A percentile compares a stretch with the other conserved stretches of the same genome.
phyloP scores from a whole-genome alignment of 768 basidiomycete species.

The Boletus rufocinnamomeus region DNA sequence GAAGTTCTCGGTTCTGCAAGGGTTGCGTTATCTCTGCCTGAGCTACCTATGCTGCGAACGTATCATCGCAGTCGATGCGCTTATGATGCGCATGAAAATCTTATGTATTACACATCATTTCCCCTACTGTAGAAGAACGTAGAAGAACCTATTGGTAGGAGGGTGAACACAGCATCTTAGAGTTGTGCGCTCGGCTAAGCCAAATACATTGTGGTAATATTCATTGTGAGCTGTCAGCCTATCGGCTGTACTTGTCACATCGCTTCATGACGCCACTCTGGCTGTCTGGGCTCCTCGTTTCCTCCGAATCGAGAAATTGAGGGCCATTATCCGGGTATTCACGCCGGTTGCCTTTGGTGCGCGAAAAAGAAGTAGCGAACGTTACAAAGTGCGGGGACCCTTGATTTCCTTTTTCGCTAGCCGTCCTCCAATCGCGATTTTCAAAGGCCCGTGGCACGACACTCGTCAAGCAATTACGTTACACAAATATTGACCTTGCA shows the following conservation, averaged over 20 bases:
- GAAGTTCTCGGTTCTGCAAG: neutral
- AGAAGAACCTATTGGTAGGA: no score
- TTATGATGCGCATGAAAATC: neutral
- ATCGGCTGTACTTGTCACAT: neutral
- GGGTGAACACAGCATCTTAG: neutral
- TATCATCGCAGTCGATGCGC: neutral
- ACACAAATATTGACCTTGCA: neutral
- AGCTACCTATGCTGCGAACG: neutral
- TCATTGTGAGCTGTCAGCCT: neutral
- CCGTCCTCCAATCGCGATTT: neutral
- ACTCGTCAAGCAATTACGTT: neutral
- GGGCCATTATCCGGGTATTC: no score
- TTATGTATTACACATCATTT: neutral
- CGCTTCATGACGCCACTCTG: neutral
- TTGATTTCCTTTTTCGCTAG: neutral
- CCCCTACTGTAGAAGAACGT: neutral
- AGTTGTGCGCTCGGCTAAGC: neutral
- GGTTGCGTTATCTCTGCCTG: neutral
- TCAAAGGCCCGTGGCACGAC: no score
- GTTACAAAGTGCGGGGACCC: neutral
- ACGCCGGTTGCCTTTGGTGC: neutral
- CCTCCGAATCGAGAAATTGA: neutral
- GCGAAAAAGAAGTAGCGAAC: no score
- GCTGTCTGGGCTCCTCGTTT: neutral
- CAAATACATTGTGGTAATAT: neutral